phyloP scores from a whole-genome alignment of 345 rosid species.

The Salix caprea region DNA sequence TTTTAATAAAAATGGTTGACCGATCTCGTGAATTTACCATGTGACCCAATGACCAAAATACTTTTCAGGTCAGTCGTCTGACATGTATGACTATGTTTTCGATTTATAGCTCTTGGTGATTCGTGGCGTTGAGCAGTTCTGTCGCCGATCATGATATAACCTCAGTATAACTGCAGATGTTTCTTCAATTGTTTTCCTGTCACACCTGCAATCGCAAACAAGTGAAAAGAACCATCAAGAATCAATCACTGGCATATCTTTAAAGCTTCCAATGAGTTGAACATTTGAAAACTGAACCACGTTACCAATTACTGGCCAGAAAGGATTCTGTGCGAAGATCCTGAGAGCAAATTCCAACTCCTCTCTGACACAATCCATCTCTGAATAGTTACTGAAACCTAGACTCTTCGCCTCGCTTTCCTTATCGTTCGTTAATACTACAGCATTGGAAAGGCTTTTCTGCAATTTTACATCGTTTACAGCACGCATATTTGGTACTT shows the following conservation, averaged over 20 bases:
- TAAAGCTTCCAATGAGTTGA: neutral
- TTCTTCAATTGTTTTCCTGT: constrained; percentile 90
- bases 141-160: constrained; percentile 64
- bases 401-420: constrained; percentile 65
- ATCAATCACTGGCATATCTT: constrained; percentile 3
- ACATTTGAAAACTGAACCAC: neutral
- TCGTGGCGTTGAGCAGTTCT: constrained; percentile 66
- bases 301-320: constrained; percentile 83
- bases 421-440: constrained; percentile 66
- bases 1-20: too few relatives aligned
- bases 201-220: constrained; percentile 55
- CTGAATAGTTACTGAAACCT: constrained; percentile 74
- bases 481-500: constrained; percentile 81
- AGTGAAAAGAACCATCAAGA: neutral
- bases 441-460: constrained; percentile 55
- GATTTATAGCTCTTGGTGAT: constrained; percentile 69
- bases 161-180: constrained; percentile 77
- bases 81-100: too few relatives aligned
- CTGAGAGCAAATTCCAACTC: constrained; percentile 64
- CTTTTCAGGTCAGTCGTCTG: too few relatives aligned
- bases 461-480: constrained; percentile 71
- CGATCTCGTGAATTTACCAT: too few relatives aligned
- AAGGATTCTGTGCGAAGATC: constrained; percentile 68
- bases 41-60: too few relatives aligned
- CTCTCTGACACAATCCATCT: constrained; percentile 62